Base-by-base conservation (phyloP, 306 rosid genomes). In the Trifolium dubium region DNA sequence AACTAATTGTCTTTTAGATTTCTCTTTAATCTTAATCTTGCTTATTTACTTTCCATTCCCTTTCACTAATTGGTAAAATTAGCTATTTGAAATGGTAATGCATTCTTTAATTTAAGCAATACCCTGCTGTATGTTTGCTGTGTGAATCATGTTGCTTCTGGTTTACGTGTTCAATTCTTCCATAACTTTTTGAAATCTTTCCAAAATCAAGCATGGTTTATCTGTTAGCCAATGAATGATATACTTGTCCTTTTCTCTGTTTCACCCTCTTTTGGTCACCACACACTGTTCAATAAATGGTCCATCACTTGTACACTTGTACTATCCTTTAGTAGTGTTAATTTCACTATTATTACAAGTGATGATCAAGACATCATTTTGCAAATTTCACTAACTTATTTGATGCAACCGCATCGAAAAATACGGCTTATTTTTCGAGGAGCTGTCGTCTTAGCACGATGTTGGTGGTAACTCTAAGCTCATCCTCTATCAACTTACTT, bases 271-370 rank as follows among this genome's bases (percentile, higher is more conserved):
- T 37, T 29, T 50, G 41, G 5, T 51, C 8, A 3, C 35, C 71
- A 19, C 29, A 8, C 31, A 7, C 17, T 19, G 71, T 35, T 8
- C 8, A 31, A 44, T 23, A 12, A 28, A 43, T 58, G 12, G 23
- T 58, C 34, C 67, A 46, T 18, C 72, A 63, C 19, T 37, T 62
- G 23, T 23, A 23, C 23, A 23, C 9, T 37, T 37, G 40, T 37
- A 23, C 23, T 23, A 43, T 10, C 29, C 39, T 79, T 65, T 13
- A 67, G 29, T 67, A 11, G 43, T 74, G 8, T 28, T 51, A 29
- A 51, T 73, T 74, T 19, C 43, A 78, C 56, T 43, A 28, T 31
- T 49, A 59, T 31, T 31, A 59, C 30, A 34, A 53, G 18, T 59
- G 30, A 64, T 74, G 63, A 44, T 2, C 19, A 7, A 46, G 55